phyloP scores from a whole-genome alignment of 2,329 filamentous ascomycete genomes.

The Neopestalotiopsis clavispora region DNA sequence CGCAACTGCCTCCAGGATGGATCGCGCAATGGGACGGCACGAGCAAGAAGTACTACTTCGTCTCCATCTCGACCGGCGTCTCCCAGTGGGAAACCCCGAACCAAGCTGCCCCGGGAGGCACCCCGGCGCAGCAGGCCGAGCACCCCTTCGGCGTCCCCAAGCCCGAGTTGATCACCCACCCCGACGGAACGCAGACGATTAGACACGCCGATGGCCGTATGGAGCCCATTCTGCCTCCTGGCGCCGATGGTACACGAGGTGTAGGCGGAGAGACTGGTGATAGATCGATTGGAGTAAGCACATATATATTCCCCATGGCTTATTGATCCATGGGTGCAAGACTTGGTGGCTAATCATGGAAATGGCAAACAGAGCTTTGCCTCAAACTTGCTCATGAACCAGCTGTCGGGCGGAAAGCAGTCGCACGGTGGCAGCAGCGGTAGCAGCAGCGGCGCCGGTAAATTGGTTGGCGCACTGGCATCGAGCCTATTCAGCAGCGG shows the following conservation, averaged over 20 bases:
- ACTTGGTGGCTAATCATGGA: constrained; percentile 24
- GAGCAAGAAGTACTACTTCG: constrained; percentile 72
- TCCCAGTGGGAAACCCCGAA: constrained; percentile 79
- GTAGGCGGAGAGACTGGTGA: constrained; percentile 60
- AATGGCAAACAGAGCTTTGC: constrained; percentile 56
- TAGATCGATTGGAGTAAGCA: constrained; percentile 68
- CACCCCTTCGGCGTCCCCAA: constrained; percentile 66
- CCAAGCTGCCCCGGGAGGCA: constrained; percentile 65
- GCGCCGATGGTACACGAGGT: constrained; percentile 50
- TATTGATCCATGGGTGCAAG: not conserved
- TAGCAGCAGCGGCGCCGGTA: constrained; percentile 44
- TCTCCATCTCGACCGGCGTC: constrained; percentile 72
- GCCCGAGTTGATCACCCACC: constrained; percentile 63
- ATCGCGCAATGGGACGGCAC: constrained; percentile 72
- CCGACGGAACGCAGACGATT: constrained; percentile 66
- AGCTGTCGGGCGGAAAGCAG: constrained; percentile 48
- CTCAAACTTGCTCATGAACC: constrained; percentile 58
- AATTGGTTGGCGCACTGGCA: constrained; percentile 62
- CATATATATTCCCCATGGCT: not conserved
- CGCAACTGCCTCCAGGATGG: constrained; percentile 67
- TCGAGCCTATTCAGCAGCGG: constrained; percentile 55
- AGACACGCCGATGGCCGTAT: constrained; percentile 64
- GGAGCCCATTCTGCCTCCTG: constrained; percentile 60
- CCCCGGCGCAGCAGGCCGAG: constrained; percentile 58
- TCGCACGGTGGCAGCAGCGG: constrained; percentile 19